Conservation (phyloP, 2,329 filamentous ascomycete genomes). For the Atkinsonella texensis region DNA sequence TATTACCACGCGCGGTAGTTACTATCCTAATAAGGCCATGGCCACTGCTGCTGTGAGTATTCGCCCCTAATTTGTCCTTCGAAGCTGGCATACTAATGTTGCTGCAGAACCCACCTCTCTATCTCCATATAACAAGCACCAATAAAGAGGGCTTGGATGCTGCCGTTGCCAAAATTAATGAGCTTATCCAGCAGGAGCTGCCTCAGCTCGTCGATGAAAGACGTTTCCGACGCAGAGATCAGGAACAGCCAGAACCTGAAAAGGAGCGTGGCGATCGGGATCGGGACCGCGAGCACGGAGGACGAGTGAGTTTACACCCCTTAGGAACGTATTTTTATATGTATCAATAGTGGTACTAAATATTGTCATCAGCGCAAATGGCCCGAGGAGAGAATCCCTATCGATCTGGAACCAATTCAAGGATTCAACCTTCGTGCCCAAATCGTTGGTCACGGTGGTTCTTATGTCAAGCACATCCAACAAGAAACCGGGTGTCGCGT, state of each 20-base stretch:
- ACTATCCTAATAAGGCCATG: constrained; percentile 97
- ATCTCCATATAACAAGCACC: constrained; percentile 90
- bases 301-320: constrained; percentile 44
- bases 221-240: constrained; percentile 74
- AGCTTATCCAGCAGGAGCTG: constrained; percentile 91
- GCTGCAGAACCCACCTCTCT: constrained; percentile 74
- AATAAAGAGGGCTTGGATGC: constrained; percentile 83
- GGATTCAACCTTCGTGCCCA: constrained; percentile 95
- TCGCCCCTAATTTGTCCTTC: background rate
- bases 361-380: constrained; percentile 69
- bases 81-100: background rate
- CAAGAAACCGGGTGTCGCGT: constrained; percentile 90
- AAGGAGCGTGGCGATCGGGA: constrained; percentile 65
- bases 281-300: constrained; percentile 50
- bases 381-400: constrained; percentile 91
- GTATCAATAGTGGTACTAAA: no score
- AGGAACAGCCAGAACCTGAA: constrained; percentile 60
- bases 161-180: constrained; percentile 79
- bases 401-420: constrained; percentile 78
- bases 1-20: constrained; percentile 95
- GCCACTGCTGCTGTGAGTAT: constrained; percentile 74
- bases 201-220: constrained; percentile 92
- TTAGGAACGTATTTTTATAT: no score
- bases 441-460: constrained; percentile 86
- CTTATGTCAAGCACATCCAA: constrained; percentile 97